phyloP scores from a whole-genome alignment of 163 green algal genomes.

The Volvox carteri region DNA sequence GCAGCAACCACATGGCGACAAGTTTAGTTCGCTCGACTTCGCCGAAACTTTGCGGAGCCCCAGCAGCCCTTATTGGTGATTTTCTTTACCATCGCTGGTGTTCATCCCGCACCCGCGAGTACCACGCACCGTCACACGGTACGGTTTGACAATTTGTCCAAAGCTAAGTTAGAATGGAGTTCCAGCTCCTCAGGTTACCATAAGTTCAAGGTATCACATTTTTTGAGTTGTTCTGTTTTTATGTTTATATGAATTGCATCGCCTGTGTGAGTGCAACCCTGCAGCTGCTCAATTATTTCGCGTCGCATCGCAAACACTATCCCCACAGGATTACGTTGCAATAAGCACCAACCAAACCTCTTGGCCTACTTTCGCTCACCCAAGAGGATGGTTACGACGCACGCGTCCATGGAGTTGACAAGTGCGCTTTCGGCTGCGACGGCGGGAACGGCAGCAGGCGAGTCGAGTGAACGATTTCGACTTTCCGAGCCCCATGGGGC shows the following conservation, averaged over 20 bases:
- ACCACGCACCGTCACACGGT: background rate
- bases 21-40: background rate
- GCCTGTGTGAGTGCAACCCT: too few species aligned
- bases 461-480: background rate
- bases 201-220: too few species aligned
- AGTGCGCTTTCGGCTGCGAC: background rate
- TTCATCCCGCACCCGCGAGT: background rate
- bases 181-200: too few species aligned
- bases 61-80: background rate
- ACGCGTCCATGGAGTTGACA: background rate
- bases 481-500: too few species aligned
- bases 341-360: background rate
- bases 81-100: background rate
- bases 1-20: background rate
- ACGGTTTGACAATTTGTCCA: too few species aligned
- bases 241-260: too few species aligned
- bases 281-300: too few species aligned
- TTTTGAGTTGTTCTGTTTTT: too few species aligned
- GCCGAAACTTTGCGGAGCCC: background rate
- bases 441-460: conserved; percentile 1
- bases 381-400: conserved; percentile 10
- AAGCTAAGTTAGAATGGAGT: too few species aligned
- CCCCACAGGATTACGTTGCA: background rate
- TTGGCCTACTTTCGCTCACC: background rate
- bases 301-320: too few species aligned